Evolutionary conservation across 2,329 filamentous ascomycete species (phyloP).

Genomic region (Verticillium alfalfae): DNA sequence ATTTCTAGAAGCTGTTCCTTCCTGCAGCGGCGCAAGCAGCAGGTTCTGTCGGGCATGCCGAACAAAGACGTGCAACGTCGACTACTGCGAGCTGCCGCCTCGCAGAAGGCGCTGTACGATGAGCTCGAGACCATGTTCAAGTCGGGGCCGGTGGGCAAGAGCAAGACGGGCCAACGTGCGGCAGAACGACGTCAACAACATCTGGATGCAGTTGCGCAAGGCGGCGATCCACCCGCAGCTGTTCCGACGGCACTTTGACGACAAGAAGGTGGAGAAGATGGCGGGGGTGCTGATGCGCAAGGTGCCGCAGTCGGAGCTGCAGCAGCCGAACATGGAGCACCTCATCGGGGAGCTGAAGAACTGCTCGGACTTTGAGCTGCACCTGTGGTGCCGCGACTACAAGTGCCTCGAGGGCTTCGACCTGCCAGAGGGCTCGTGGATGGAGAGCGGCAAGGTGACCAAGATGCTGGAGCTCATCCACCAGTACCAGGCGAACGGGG

Average conservation of each 20-base stretch:
- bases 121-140: slow-evolving; percentile 59
- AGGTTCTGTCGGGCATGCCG: slow-evolving; percentile 81
- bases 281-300: slow-evolving; percentile 69
- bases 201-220: slow-evolving; percentile 87
- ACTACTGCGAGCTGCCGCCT: slow-evolving; percentile 73
- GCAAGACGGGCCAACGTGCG: slow-evolving; percentile 37
- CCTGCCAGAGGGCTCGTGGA: slow-evolving; percentile 45
- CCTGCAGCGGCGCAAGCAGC: slow-evolving; percentile 84
- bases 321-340: slow-evolving; percentile 45
- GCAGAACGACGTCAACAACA: slow-evolving; percentile 57
- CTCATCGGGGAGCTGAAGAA: slow-evolving; percentile 50
- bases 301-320: slow-evolving; percentile 49
- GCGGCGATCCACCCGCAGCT: slow-evolving; percentile 88
- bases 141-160: slow-evolving; percentile 45
- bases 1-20: too few relatives aligned
- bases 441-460: slow-evolving; percentile 75
- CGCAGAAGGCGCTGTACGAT: slow-evolving; percentile 70
- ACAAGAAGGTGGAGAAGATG: slow-evolving; percentile 72
- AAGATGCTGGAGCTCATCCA: slow-evolving; percentile 71
- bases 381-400: slow-evolving; percentile 59
- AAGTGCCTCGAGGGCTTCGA: slow-evolving; percentile 49
- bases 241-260: slow-evolving; percentile 74
- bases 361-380: slow-evolving; percentile 61
- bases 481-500: slow-evolving; percentile 71
- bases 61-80: slow-evolving; percentile 74